Evolutionary conservation across 139 green algal genomes (phyloP).

Genomic region (Chlorokybus atmophyticus): DNA sequence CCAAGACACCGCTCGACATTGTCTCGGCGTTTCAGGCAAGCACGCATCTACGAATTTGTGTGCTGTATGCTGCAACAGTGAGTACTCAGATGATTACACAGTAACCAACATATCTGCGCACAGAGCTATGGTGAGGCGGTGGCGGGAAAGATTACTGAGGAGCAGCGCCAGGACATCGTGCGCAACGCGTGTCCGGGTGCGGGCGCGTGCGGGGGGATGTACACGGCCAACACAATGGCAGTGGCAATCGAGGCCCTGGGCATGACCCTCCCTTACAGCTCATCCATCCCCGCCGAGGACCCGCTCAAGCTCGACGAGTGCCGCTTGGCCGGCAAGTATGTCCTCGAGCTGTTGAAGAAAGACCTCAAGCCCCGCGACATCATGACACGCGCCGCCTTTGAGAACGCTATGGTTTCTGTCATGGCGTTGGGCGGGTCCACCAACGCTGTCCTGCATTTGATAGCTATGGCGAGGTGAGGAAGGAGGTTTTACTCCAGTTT

Average conservation of each 20-base stretch:
- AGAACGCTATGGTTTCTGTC: slow-evolving; percentile 86
- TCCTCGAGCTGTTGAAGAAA: slow-evolving; percentile 38
- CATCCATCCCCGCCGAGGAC: slow-evolving; percentile 83
- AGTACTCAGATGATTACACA: too few species aligned
- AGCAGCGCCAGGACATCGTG: slow-evolving; percentile 74
- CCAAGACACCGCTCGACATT: slow-evolving; percentile 68
- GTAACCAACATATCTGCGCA: too few species aligned
- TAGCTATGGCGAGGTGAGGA: slow-evolving; percentile 32
- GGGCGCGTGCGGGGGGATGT: slow-evolving; percentile 80
- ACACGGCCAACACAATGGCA: slow-evolving; percentile 99
- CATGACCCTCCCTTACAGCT: slow-evolving; percentile 89
- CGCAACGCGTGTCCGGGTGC: slow-evolving; percentile 79
- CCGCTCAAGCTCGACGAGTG: slow-evolving; percentile 89
- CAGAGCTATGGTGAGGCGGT: slow-evolving; percentile 72
- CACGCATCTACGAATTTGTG: too few species aligned
- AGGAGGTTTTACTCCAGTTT: not conserved
- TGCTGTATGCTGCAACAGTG: too few species aligned
- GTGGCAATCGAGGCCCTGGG: slow-evolving; percentile 88
- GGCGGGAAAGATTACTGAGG: slow-evolving; percentile 68
- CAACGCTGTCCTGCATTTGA: slow-evolving; percentile 70
- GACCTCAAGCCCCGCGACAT: slow-evolving; percentile 94
- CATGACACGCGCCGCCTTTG: slow-evolving; percentile 84
- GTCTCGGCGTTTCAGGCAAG: slow-evolving; percentile 74
- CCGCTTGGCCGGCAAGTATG: slow-evolving; percentile 50
- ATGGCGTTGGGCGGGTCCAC: slow-evolving; percentile 90